Percentiles rank a stretch among this genome's conserved stretches.
Evolutionary conservation across 1,139 yeast genomes (phyloP).

Genomic region (Arxiozyma heterogenica): DNA sequence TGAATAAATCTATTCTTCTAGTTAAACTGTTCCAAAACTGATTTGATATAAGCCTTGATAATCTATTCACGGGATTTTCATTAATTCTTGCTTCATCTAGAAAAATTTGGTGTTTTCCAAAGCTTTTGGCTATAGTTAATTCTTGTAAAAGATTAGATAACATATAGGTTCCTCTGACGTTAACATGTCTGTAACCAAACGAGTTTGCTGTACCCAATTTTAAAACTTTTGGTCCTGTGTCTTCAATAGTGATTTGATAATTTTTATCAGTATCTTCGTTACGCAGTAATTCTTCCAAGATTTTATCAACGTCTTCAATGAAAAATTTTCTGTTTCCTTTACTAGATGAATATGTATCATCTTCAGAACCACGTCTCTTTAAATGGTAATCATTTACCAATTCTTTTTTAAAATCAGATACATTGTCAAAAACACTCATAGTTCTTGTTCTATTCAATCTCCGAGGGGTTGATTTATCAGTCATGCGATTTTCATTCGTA

Average conservation of each 20-base stretch:
- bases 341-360: conserved; percentile 37
- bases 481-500: background rate
- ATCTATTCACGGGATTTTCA: conserved; percentile 79
- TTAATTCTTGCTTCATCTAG: conserved; percentile 75
- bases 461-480: background rate
- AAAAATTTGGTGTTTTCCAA: conserved; percentile 68
- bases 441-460: conserved; percentile 30
- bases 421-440: conserved; percentile 32
- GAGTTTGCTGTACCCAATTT: conserved; percentile 79
- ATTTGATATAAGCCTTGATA: conserved; percentile 63
- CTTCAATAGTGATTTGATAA: conserved; percentile 85
- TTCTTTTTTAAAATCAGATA: conserved; percentile 19
- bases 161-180: conserved; percentile 85
- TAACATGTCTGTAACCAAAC: conserved; percentile 63
- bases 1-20: conserved; percentile 54
- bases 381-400: conserved; percentile 18
- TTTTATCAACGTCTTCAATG: conserved; percentile 65
- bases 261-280: conserved; percentile 84
- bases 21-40: conserved; percentile 80
- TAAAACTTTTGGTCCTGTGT: conserved; percentile 84
- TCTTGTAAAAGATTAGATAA: conserved; percentile 82
- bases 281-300: conserved; percentile 58
- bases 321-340: conserved; percentile 47
- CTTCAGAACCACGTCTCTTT: conserved; percentile 59
- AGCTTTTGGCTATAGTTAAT: conserved; percentile 73